A percentile compares a stretch with the other conserved stretches of the same genome.
Evolutionary conservation across 1,284 basidiomycete genomes (phyloP).

Genomic region (Chondrostereum purpureum): DNA sequence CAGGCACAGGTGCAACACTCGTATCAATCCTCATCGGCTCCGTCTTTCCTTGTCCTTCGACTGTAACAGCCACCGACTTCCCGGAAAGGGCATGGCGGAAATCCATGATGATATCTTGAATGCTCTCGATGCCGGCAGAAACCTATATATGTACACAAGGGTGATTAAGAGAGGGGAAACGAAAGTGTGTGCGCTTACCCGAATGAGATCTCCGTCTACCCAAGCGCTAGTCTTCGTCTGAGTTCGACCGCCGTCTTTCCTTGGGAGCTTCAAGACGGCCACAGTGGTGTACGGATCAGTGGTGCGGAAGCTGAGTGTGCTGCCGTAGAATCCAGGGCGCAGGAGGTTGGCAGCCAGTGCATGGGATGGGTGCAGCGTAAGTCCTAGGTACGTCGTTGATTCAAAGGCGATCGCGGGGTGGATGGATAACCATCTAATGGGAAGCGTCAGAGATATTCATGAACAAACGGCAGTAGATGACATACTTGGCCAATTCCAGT

Average conservation of each 20-base stretch:
- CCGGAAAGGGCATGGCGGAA: too few species aligned
- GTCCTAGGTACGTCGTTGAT: slow-evolving; percentile 76
- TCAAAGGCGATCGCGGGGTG: slow-evolving; percentile 78
- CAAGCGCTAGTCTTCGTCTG: slow-evolving; percentile 65
- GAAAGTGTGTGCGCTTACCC: too few species aligned
- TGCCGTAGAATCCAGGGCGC: slow-evolving; percentile 58
- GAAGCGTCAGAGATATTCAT: not conserved
- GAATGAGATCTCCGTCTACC: slow-evolving; percentile 76
- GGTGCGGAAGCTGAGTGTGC: slow-evolving; percentile 79
- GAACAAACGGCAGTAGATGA: slow-evolving; percentile 9
- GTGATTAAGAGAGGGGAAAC: too few species aligned
- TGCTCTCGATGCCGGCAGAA: too few species aligned
- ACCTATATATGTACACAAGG: too few species aligned
- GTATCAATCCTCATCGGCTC: too few species aligned
- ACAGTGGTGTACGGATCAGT: slow-evolving; percentile 53
- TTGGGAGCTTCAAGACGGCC: slow-evolving; percentile 69
- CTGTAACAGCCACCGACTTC: too few species aligned
- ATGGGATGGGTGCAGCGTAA: slow-evolving; percentile 61
- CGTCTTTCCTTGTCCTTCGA: too few species aligned
- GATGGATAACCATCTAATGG: slow-evolving; percentile 36
- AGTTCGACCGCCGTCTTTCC: slow-evolving; percentile 75
- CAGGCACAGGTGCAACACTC: too few species aligned
- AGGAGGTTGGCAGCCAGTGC: slow-evolving; percentile 53
- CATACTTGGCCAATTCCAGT: slow-evolving; percentile 61
- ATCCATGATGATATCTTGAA: too few species aligned